Evolutionary conservation across 2,329 filamentous ascomycete genomes (phyloP).

Genomic region (Boeremia exigua): DNA sequence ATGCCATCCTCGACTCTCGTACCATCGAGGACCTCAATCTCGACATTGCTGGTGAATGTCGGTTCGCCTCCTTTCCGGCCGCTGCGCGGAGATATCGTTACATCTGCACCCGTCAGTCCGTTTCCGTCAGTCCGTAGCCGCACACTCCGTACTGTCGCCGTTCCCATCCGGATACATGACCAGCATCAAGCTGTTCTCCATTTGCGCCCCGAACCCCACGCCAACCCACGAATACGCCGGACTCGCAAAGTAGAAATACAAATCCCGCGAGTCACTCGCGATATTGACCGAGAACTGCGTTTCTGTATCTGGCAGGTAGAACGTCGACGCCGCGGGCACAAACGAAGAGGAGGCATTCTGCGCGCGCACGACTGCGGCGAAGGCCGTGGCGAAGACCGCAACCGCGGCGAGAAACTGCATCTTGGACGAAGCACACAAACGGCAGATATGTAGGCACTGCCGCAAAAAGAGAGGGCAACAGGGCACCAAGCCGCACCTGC

Average conservation of each 20-base stretch:
- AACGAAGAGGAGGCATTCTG: constrained; percentile 18
- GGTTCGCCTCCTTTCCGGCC: constrained; percentile 47
- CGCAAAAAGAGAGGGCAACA: neutral
- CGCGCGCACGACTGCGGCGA: constrained; percentile 9
- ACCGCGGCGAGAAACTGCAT: neutral
- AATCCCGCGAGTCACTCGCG: constrained; percentile 41
- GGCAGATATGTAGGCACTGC: no score
- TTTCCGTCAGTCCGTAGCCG: no score
- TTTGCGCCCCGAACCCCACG: constrained; percentile 52
- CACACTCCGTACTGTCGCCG: constrained; percentile 36
- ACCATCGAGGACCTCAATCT: constrained; percentile 39
- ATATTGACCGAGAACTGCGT: constrained; percentile 47
- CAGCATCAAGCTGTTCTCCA: constrained; percentile 54
- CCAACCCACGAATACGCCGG: constrained; percentile 53
- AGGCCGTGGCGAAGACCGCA: neutral
- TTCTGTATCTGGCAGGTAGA: constrained; percentile 38
- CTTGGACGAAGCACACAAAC: neutral
- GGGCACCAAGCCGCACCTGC: neutral
- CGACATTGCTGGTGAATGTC: constrained; percentile 32
- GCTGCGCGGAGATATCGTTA: constrained; percentile 49
- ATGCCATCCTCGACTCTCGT: constrained; percentile 43
- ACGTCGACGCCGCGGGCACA: constrained; percentile 36
- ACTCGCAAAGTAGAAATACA: constrained; percentile 43
- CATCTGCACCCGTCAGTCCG: constrained; percentile 22
- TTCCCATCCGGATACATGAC: constrained; percentile 50